These are phyloP conservation scores for Malbranchea cinnamomea DNA, from an alignment of 2,329 filamentous ascomycete genomes.

Conservation along the genomic window DNA sequence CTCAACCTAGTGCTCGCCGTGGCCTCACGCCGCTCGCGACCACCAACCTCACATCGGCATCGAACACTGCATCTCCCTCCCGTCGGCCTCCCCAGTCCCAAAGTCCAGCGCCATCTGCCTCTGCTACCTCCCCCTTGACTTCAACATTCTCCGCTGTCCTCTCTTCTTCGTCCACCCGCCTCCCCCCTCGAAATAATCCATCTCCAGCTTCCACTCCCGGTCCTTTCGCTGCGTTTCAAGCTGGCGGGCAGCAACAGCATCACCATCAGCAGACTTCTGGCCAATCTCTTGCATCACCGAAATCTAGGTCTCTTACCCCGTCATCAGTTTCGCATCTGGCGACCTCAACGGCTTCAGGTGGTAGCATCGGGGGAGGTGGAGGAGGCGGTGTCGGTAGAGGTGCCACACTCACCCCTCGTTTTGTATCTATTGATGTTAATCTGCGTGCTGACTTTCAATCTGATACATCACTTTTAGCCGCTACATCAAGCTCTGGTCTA, in stretches of 20 bases:
- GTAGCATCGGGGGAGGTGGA: constrained; percentile 37
- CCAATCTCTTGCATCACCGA: constrained; percentile 41
- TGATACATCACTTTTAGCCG: constrained; percentile 28
- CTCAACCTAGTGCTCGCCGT: constrained; percentile 41
- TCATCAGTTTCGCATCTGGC: constrained; percentile 41
- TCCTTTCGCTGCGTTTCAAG: constrained; percentile 36
- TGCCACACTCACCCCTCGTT: constrained; percentile 44
- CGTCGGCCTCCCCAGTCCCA: constrained; percentile 32
- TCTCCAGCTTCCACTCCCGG: constrained; percentile 41
- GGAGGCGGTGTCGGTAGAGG: constrained; percentile 40
- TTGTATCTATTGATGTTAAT: constrained; percentile 40
- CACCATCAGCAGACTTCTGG: constrained; percentile 32
- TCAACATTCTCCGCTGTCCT: constrained; percentile 39
- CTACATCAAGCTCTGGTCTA: constrained; percentile 25
- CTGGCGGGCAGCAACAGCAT: constrained; percentile 41
- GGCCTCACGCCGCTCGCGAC: constrained; percentile 44
- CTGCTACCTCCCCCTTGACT: constrained; percentile 36
- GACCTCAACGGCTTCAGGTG: constrained; percentile 38
- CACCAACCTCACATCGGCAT: constrained; percentile 30
- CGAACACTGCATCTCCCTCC: constrained; percentile 26
- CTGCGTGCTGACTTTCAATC: constrained; percentile 38
- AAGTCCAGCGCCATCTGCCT: constrained; percentile 33
- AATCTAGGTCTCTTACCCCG: constrained; percentile 40
- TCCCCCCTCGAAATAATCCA: constrained; percentile 36
- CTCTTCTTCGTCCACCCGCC: constrained; percentile 34